Base-by-base conservation (phyloP, 768 basidiomycete genomes). In the Hebeloma cylindrosporum region DNA sequence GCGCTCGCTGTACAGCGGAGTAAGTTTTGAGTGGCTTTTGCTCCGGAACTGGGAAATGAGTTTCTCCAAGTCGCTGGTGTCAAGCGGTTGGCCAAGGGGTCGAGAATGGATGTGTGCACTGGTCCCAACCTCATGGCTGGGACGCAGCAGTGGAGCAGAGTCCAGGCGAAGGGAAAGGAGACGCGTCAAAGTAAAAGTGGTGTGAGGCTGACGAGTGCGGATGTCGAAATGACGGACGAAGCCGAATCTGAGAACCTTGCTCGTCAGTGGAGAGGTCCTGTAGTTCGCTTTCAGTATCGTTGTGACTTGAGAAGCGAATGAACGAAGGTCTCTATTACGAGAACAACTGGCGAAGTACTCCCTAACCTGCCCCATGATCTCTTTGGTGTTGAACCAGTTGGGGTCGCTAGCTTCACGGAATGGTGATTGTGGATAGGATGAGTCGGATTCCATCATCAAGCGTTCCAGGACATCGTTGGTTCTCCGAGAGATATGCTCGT, bases 401-500 rank as follows among this genome's bases (percentile, higher is more conserved):
- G 29, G 38, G 34, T 48, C 30, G 10, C 25, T 28, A 13, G n/a
- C n/a, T n/a, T 26, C 18, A 3, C 14, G 5, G 21, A 52, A 40
- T 5, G 45, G 36, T 2, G 41, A 32, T 4, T 4, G 23, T 9
- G 45, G 41, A 29, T 11, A 17, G 21, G 8, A 20, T 13, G 14
- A 29, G 4, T 51, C 57, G 57, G 57, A 59, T 28, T 62, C 52
- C 7, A 16, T 22, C 38, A 57, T 29, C 7, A 63, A 36, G 14
- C 21, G 2, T 5, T 43, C 36, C 11, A 44, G 37, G 6, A 25
- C 29, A 16, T 23, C 9, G 9, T 47, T 13, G 22, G 40, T 35
- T 43, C 17, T 38, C 6, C 9, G 11, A 10, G 25, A 2, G 2
- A 46, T 34, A 11, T 5, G 11, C 9, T 47, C 37, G 2, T 23